Conservation (phyloP, 805 yeast species). For the Tetrapisispora taiwanensis region DNA sequence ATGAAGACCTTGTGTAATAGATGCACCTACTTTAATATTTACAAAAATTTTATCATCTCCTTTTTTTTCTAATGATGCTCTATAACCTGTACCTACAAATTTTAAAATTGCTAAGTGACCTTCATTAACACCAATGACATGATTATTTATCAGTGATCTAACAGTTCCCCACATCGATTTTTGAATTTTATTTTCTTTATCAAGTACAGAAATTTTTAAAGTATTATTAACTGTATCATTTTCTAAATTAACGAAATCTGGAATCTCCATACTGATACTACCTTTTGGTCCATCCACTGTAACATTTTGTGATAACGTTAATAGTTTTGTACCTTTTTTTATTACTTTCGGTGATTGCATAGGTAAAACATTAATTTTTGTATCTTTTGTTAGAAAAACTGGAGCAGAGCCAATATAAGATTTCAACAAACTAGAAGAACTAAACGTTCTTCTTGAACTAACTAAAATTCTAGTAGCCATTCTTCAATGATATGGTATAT, state of each 20-base stretch:
- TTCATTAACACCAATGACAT: conserved; percentile 79
- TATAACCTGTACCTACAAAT: conserved; percentile 94
- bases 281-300: conserved; percentile 76
- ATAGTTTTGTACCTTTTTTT: conserved; percentile 54
- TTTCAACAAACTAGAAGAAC: conserved; percentile 21
- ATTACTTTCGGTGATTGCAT: conserved; percentile 45
- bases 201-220: conserved; percentile 46
- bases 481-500: too few species aligned
- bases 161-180: conserved; percentile 93
- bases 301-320: conserved; percentile 48
- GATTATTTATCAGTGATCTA: conserved; percentile 67
- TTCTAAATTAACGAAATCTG: conserved; percentile 53
- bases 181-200: conserved; percentile 53
- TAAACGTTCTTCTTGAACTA: conserved; percentile 25
- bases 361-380: conserved; percentile 34
- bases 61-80: conserved; percentile 62
- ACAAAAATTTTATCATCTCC: conserved; percentile 39
- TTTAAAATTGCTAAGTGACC: conserved; percentile 83
- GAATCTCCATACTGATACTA: conserved; percentile 48
- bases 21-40: conserved; percentile 78
- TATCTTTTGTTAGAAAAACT: conserved; percentile 54
- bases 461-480: not conserved
- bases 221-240: conserved; percentile 23
- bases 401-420: conserved; percentile 82
- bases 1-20: conserved; percentile 63